These are phyloP conservation scores for Lagenidium giganteum DNA, from an alignment of 352 stramenopile genomes.

Conservation along the genomic window DNA sequence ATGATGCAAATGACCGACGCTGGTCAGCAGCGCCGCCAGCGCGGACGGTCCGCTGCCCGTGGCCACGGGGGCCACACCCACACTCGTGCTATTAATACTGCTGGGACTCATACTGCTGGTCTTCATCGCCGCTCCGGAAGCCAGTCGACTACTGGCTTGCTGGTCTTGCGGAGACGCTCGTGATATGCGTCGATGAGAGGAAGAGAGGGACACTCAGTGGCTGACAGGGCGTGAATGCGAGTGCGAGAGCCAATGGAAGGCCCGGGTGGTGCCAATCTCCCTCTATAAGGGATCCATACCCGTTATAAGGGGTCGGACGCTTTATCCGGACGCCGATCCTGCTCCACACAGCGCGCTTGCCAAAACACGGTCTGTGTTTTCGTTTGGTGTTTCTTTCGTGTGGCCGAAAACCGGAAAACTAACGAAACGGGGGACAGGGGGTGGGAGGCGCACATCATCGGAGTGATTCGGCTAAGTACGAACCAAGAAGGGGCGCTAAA, in stretches of 20 bases:
- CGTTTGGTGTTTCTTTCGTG: too few species aligned
- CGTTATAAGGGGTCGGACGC: conserved; percentile 1
- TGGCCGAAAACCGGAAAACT: too few species aligned
- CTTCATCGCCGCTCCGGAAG: conserved; percentile 11
- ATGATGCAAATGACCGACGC: neutral
- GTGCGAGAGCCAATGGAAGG: conserved; percentile 7
- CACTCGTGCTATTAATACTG: conserved; percentile 1
- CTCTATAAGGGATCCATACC: neutral
- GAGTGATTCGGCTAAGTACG: too few species aligned
- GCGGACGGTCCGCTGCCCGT: neutral
- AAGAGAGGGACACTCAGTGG: neutral
- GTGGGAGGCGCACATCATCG: too few species aligned
- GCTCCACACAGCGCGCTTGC: too few species aligned
- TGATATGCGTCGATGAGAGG: neutral
- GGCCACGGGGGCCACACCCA: neutral
- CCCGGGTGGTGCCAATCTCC: neutral
- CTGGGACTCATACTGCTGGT: neutral
- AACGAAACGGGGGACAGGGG: too few species aligned
- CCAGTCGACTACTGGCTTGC: conserved; percentile 27
- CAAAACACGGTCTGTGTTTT: too few species aligned
- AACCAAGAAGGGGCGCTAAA: too few species aligned
- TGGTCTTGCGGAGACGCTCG: conserved; percentile 7
- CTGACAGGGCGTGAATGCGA: too few species aligned
- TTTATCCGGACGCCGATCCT: too few species aligned
- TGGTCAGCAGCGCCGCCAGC: neutral